These are phyloP conservation scores for Penicillium antarcticum DNA, from an alignment of 495 filamentous ascomycete genomes.

Conservation along the genomic window DNA sequence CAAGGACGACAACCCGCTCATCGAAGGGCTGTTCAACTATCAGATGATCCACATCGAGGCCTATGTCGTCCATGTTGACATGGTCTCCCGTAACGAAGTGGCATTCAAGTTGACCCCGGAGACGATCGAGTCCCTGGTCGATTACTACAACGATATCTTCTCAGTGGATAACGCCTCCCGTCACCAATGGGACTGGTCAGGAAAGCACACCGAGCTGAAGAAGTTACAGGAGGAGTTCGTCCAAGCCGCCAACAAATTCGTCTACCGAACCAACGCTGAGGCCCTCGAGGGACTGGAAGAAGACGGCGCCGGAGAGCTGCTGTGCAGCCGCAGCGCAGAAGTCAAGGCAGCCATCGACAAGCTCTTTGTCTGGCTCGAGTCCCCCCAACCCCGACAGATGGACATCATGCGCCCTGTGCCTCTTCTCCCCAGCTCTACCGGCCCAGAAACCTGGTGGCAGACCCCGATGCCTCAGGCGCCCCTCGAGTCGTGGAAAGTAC, in stretches of 20 bases:
- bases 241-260: slow-evolving; percentile 95
- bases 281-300: slow-evolving; percentile 96
- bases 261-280: slow-evolving; percentile 85
- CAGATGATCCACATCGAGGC: slow-evolving; percentile 94
- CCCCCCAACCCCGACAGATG: slow-evolving; percentile 88
- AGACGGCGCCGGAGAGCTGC: slow-evolving; percentile 90
- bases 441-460: slow-evolving; percentile 76
- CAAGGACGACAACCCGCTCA: slow-evolving; percentile 79
- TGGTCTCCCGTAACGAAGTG: slow-evolving; percentile 96
- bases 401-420: slow-evolving; percentile 84
- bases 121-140: slow-evolving; percentile 90
- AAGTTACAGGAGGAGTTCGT: slow-evolving; percentile 97
- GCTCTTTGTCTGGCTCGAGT: slow-evolving; percentile 84
- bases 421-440: slow-evolving; percentile 83
- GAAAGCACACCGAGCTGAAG: slow-evolving; percentile 95
- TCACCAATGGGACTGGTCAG: slow-evolving; percentile 88
- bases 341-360: slow-evolving; percentile 84
- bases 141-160: slow-evolving; percentile 97
- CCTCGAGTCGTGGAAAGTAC: slow-evolving; percentile 89
- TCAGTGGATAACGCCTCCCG: slow-evolving; percentile 83
- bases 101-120: slow-evolving; percentile 98
- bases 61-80: slow-evolving; percentile 98
- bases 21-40: slow-evolving; percentile 91
- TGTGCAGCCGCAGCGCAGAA: slow-evolving; percentile 88
- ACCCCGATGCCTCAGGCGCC: slow-evolving; percentile 55